Evolutionary conservation across 2,329 filamentous ascomycete genomes (phyloP), one percentile per base, ranked within the genome.

Genomic region (Pestalotiopsis sp.): DNA sequence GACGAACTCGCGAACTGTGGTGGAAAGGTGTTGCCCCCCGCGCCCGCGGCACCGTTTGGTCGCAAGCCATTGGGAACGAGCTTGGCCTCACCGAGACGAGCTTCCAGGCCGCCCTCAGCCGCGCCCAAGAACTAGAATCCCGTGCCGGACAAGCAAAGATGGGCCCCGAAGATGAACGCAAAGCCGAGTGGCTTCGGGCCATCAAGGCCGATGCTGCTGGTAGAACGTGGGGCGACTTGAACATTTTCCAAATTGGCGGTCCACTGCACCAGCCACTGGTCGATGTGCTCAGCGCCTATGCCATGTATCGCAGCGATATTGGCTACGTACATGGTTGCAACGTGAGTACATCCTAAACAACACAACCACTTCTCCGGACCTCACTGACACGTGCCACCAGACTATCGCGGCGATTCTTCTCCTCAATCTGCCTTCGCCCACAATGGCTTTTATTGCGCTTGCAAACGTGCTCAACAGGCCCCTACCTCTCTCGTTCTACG

Each of bases 251-350:
- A 73, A 81, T 84, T 5, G 87, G 81, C 17, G 90, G 88, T 0
- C 92, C 92, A 1, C 82, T 95, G 12, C 89, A 95, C 76, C 83
- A 89, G 68, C 85, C 87, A 49, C 82, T 96, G 38, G 83, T 92
- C 20, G 90, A 95, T 76, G 89, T 96, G 11, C 84, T 95, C 70
- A 90, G 90, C 74, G 94, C 93, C 6, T 95, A 95, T 79, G 86
- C 90, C 67, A 92, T 94, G 88, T 96, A 96, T 80, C 87, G 93
- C 70, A 91, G 90, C 72, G 93, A 96, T 76, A 92, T 95, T 75
- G 92, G 93, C 71, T 94, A 94, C 75, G 86, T 93, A 68, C 85
- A 87, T 71, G 92, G 92, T 67, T 92, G 91, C 72, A 92, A 94
- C 76, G 90, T 93, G 79, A 85, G 91, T 85, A 39, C 23, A 68